Conservation (phyloP, 495 filamentous ascomycete species). For the Penicillium pancosmium region DNA sequence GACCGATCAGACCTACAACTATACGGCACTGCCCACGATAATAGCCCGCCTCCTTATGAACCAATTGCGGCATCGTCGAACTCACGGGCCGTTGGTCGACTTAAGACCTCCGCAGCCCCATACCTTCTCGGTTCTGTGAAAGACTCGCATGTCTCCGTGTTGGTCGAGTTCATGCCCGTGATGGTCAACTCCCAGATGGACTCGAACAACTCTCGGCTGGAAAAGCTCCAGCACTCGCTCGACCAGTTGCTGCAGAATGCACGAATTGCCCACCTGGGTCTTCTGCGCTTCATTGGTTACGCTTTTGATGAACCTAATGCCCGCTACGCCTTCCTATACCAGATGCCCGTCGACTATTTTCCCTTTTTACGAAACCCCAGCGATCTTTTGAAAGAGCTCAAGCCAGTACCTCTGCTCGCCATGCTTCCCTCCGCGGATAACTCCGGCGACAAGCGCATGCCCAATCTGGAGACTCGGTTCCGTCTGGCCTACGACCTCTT, state of each 20-base stretch:
- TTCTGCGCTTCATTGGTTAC: conserved; percentile 80
- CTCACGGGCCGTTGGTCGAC: conserved; percentile 49
- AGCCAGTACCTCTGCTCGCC: conserved; percentile 50
- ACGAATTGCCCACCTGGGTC: conserved; percentile 58
- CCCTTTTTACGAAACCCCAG: conserved; percentile 49
- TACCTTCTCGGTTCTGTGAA: conserved; percentile 35
- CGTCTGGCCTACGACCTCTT: conserved; percentile 78
- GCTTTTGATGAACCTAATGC: conserved; percentile 78
- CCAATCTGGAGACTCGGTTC: conserved; percentile 77
- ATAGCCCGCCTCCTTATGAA: conserved; percentile 51
- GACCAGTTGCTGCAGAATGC: conserved; percentile 54
- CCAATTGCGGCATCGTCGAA: conserved; percentile 47
- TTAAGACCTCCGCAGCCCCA: conserved; percentile 45
- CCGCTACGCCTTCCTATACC: conserved; percentile 80
- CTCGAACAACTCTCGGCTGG: conserved; percentile 34
- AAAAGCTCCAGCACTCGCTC: conserved; percentile 44
- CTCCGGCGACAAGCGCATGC: conserved; percentile 44
- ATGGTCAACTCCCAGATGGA: conserved; percentile 39
- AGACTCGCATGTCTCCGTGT: conserved; percentile 45
- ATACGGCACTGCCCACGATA: conserved; percentile 45
- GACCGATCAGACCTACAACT: conserved; percentile 48
- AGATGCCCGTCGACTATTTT: conserved; percentile 67
- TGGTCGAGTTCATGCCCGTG: conserved; percentile 52
- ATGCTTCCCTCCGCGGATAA: conserved; percentile 51
- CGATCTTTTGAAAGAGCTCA: conserved; percentile 43